Base-by-base conservation (phyloP, 257 asterid species). In the Penstemon barbatus region DNA sequence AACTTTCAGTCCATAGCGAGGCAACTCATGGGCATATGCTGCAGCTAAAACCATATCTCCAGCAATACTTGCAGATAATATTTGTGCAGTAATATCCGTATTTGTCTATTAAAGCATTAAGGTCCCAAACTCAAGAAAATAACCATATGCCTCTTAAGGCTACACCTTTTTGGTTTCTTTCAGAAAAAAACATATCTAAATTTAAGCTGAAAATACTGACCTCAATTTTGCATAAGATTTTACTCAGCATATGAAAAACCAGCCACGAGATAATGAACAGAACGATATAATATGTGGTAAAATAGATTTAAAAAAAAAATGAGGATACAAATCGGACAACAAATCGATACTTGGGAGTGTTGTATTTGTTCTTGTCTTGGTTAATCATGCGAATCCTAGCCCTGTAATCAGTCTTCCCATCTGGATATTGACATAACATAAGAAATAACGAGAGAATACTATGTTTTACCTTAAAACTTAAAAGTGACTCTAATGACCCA, bases 241-340 rank as follows among this genome's bases (percentile, higher is more conserved):
- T 12, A 12, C 4, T 6, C 8, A 15, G 18, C 7, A 40, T 9
- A 48, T 12, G 18, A 71, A 19, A 54, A 18, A 33, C 15, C 4
- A 8, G 1, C 8, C 1, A 4, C 5, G 11, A 25, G 43, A 57
- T 8, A 7, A 37, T 8, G 11, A 33, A 37, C 2, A 0, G 4
- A 15, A 57, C n/a, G 36, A 6, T 3, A 57, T 25, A 57, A 33
- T 4, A 3, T 15, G 44, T 25, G 33, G 57, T 52, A 52, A 58
- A 38, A 0, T 36, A 19, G 5, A 13, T 9, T 4, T 36, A 36
- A 10, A 3, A n/a, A 3, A n/a, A 15, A 68, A n/a, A 60, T 10
- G 39, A 80, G 94, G 94, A 87, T 87, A 85, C 95, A 64, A 89
- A 84, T 81, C 89, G 76, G 63, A 86, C 91, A 46, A 86, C 87